These are phyloP conservation scores for barley (Hordeum vulgare) DNA, from an alignment of 176 grass and related monocot species.

Conservation along the genomic window DNA sequence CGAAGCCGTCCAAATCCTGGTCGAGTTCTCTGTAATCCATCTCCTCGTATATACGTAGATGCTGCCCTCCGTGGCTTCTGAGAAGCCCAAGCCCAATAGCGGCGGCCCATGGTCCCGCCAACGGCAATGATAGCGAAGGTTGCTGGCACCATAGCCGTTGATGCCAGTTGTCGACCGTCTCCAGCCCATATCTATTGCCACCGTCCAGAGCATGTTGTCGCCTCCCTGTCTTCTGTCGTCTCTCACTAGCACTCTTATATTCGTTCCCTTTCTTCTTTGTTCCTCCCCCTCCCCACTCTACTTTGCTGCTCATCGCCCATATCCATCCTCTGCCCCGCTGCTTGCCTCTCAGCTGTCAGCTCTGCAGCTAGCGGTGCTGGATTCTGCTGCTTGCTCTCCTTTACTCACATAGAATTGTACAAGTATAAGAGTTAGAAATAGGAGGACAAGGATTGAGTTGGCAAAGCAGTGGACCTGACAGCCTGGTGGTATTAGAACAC, in stretches of 20 bases:
- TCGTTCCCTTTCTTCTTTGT: not conserved
- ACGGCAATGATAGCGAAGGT: too few relatives aligned
- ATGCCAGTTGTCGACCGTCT: not conserved
- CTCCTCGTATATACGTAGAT: too few relatives aligned
- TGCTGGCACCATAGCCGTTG: not conserved
- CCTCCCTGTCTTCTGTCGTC: too few relatives aligned
- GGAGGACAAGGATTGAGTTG: not conserved
- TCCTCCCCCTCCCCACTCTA: not conserved
- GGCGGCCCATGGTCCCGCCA: too few relatives aligned
- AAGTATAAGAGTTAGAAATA: not conserved
- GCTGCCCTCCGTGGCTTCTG: too few relatives aligned
- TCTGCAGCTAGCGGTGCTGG: not conserved
- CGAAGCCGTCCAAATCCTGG: too few relatives aligned
- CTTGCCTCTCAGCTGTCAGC: not conserved
- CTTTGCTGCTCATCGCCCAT: not conserved
- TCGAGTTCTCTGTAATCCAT: too few relatives aligned
- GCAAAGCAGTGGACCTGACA: not conserved
- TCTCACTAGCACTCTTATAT: too few relatives aligned
- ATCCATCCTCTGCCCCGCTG: not conserved
- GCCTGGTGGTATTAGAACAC: not conserved
- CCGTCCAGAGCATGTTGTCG: too few relatives aligned
- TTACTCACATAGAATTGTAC: not conserved
- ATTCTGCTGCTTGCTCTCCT: not conserved
- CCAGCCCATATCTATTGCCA: too few relatives aligned
- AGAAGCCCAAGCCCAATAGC: too few relatives aligned